Percentiles rank a stretch among this genome's conserved stretches.
phyloP scores from a whole-genome alignment of 306 rosid genomes.

The Luffa acutangula region DNA sequence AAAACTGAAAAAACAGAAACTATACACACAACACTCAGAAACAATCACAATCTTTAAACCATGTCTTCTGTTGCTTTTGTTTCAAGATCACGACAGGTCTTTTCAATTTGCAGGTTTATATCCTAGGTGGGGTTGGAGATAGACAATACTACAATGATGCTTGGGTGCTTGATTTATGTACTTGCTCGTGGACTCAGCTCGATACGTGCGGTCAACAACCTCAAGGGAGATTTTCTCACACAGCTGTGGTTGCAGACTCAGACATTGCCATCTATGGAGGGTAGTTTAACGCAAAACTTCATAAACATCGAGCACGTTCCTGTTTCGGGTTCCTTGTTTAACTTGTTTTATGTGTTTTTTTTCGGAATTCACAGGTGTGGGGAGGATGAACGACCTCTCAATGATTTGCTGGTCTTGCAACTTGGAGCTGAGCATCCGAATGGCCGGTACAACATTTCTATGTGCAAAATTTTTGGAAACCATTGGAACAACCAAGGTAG shows the following conservation, averaged over 20 bases:
- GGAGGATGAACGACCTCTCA: conserved; percentile 88
- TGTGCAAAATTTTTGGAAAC: conserved; percentile 68
- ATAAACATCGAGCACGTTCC: not conserved
- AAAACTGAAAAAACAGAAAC: not conserved
- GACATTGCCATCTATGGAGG: conserved; percentile 85
- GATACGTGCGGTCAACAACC: conserved; percentile 64
- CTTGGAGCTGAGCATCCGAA: conserved; percentile 62
- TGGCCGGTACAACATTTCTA: conserved; percentile 47
- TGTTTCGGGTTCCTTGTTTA: not conserved
- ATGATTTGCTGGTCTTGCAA: conserved; percentile 73
- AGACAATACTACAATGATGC: conserved; percentile 72
- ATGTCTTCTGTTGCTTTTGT: not conserved
- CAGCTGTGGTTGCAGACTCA: conserved; percentile 61
- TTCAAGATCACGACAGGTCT: not conserved
- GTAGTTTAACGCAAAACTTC: conserved; percentile 22
- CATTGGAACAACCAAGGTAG: conserved; percentile 52
- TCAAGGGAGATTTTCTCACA: conserved; percentile 90
- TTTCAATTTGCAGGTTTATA: conserved; percentile 41
- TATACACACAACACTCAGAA: not conserved
- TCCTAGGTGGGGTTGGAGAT: conserved; percentile 94
- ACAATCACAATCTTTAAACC: not conserved
- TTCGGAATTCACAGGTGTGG: conserved; percentile 54
- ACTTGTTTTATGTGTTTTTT: not conserved
- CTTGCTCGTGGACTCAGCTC: conserved; percentile 71
- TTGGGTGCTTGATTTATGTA: conserved; percentile 72